phyloP scores from a whole-genome alignment of 2,329 filamentous ascomycete genomes.

The Cercospora brassicicola region DNA sequence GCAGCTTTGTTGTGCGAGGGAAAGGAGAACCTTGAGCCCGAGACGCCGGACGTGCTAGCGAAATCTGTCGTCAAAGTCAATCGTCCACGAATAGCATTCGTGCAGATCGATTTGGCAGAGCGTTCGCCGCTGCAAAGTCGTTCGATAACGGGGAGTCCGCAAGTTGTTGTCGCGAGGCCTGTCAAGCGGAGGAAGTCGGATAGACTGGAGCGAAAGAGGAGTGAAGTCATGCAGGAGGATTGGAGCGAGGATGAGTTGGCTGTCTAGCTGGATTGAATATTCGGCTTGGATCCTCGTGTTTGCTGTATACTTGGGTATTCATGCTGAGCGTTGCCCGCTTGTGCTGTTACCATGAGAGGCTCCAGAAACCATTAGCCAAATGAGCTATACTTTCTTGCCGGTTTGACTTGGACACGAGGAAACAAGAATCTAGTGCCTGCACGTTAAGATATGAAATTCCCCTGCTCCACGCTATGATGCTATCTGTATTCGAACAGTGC shows the following conservation, averaged over 20 bases:
- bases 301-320: background rate
- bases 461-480: background rate
- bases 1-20: background rate
- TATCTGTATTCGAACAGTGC: background rate
- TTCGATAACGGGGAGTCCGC: background rate
- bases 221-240: background rate
- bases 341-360: background rate
- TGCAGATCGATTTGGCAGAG: background rate
- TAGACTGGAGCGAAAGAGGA: background rate
- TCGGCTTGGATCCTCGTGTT: background rate
- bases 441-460: background rate
- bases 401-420: background rate
- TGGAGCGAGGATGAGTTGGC: slow-evolving; percentile 12
- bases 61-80: background rate
- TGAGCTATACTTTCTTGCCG: background rate
- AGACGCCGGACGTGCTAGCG: background rate
- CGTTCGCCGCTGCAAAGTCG: background rate
- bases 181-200: slow-evolving; percentile 2
- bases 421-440: background rate
- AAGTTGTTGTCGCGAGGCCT: background rate
- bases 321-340: background rate
- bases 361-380: too few relatives aligned
- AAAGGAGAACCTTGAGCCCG: background rate
- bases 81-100: background rate
- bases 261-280: background rate